A percentile compares a stretch with the other conserved stretches of the same genome.
Conservation (phyloP, 805 yeast species). For the Tanozyma kutaoensis region DNA sequence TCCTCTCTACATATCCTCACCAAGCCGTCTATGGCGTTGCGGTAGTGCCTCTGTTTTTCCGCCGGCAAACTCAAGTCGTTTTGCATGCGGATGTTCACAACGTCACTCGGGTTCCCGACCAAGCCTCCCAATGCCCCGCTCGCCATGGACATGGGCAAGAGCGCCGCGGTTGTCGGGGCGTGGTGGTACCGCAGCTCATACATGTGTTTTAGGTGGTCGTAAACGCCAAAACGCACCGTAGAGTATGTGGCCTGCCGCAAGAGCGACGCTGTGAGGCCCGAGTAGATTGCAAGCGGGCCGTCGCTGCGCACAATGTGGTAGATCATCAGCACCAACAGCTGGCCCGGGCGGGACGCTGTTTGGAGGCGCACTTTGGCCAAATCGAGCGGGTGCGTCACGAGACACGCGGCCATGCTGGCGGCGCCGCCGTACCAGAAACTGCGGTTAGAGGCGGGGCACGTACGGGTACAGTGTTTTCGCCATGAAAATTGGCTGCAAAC, state of each 20-base stretch:
- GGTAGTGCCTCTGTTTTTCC: conserved; percentile 57
- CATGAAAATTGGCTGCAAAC: too few relatives aligned
- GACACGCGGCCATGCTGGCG: conserved; percentile 53
- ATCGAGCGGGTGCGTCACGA: conserved; percentile 72
- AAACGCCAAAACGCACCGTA: conserved; percentile 76
- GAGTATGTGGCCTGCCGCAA: conserved; percentile 84
- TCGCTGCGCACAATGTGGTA: conserved; percentile 44
- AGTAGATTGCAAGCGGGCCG: conserved; percentile 59
- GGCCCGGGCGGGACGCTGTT: conserved; percentile 59
- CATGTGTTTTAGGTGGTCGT: conserved; percentile 57
- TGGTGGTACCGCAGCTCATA: conserved; percentile 25
- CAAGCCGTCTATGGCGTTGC: conserved; percentile 70
- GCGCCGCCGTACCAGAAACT: conserved; percentile 65
- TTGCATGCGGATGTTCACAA: conserved; percentile 84
- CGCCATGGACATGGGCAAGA: conserved; percentile 73
- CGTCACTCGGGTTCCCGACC: conserved; percentile 81
- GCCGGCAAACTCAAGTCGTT: conserved; percentile 63
- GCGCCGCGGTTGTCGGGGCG: conserved; percentile 40
- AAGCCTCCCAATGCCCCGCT: conserved; percentile 78
- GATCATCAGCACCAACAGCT: conserved; percentile 49
- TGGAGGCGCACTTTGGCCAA: conserved; percentile 80
- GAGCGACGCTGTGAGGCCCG: conserved; percentile 72
- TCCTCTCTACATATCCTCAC: conserved; percentile 46
- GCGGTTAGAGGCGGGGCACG: too few relatives aligned
- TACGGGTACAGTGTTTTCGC: too few relatives aligned